Percentiles rank a stretch among this genome's conserved stretches.
These are phyloP conservation scores for Fusarium multiceps DNA, from an alignment of 2,329 filamentous ascomycete genomes.

Conservation along the genomic window DNA sequence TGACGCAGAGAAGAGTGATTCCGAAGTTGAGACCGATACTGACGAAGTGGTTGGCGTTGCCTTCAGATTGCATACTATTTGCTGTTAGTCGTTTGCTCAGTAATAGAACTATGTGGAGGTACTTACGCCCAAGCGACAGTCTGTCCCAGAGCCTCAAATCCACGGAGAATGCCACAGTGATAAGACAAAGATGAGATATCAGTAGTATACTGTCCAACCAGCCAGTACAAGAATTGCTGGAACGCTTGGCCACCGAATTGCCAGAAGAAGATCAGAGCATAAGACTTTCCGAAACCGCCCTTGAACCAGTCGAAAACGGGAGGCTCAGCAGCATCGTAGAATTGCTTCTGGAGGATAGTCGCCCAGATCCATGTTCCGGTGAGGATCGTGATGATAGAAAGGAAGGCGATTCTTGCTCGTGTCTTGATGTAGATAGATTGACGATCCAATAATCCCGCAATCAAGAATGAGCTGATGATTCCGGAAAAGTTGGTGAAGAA, in stretches of 20 bases:
- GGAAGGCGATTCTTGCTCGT: constrained; percentile 15
- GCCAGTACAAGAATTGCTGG: constrained; percentile 27
- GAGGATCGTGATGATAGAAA: constrained; percentile 2
- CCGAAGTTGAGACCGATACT: constrained; percentile 23
- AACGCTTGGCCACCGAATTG: constrained; percentile 36
- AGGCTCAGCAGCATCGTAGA: constrained; percentile 21
- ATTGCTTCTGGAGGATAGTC: constrained; percentile 30
- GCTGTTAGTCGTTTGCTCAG: background rate
- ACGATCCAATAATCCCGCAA: constrained; percentile 16
- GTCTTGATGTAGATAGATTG: constrained; percentile 38
- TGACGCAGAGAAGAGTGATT: constrained; percentile 14
- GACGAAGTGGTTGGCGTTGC: constrained; percentile 24
- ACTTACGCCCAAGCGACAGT: constrained; percentile 29
- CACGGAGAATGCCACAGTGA: constrained; percentile 21
- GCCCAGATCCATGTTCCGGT: constrained; percentile 35
- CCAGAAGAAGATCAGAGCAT: constrained; percentile 38
- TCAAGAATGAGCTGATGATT: constrained; percentile 15
- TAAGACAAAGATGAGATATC: constrained; percentile 13
- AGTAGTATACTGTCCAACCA: constrained; percentile 18
- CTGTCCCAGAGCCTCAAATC: constrained; percentile 19
- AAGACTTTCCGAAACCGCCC: constrained; percentile 33
- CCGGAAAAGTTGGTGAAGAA: constrained; percentile 23
- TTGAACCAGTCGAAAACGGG: constrained; percentile 36
- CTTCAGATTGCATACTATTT: constrained; percentile 20
- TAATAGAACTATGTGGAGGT: rapidly evolving